These are phyloP conservation scores for Monosporozyma siamensis DNA, from an alignment of 805 yeast species.

Conservation along the genomic window DNA sequence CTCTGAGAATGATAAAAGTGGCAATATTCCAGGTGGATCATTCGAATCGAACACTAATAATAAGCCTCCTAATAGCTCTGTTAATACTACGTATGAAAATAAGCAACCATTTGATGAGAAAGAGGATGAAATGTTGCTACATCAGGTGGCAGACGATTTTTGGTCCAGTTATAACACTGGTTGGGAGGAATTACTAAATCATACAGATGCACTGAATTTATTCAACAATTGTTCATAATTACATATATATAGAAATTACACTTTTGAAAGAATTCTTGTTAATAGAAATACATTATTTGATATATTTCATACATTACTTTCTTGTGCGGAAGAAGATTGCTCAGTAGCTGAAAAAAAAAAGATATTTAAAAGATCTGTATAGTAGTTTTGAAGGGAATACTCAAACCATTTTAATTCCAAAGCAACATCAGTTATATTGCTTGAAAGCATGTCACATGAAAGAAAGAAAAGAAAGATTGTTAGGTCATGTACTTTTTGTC, in stretches of 20 bases:
- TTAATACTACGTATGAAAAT: neutral
- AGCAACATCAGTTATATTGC: too few species aligned
- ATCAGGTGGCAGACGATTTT: constrained; percentile 15
- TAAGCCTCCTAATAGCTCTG: neutral
- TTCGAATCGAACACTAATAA: neutral
- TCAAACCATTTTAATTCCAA: too few species aligned
- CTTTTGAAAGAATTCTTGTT: too few species aligned
- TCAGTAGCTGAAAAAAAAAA: too few species aligned
- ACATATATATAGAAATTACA: neutral
- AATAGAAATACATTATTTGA: too few species aligned
- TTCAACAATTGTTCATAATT: neutral
- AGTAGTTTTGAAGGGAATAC: too few species aligned
- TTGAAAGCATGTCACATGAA: too few species aligned
- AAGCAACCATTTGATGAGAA: neutral
- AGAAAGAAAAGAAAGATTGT: constrained; percentile 15
- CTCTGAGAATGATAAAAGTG: neutral
- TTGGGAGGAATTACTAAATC: constrained; percentile 11
- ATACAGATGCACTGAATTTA: constrained; percentile 2
- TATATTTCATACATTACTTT: too few species aligned
- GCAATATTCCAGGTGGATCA: neutral
- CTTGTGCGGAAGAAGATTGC: too few species aligned
- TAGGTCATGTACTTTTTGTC: constrained; percentile 23
- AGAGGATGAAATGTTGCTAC: constrained; percentile 9
- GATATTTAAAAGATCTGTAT: too few species aligned
- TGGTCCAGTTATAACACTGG: constrained; percentile 15